Percentiles rank a stretch among this genome's conserved stretches.
Evolutionary conservation across 495 filamentous ascomycete species (phyloP).

Genomic region (Trichoderma reesei): DNA sequence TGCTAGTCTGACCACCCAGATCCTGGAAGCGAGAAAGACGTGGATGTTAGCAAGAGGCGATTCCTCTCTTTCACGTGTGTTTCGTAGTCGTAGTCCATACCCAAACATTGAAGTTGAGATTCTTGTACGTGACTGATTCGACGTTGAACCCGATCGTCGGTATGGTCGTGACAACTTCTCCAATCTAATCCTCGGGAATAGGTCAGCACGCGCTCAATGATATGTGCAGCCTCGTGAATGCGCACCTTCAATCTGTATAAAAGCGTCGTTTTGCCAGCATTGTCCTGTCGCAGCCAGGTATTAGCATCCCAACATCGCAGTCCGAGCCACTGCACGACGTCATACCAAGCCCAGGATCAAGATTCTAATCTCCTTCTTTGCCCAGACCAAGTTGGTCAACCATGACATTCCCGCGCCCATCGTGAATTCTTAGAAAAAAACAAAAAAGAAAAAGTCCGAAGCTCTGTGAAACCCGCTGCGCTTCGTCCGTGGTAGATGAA

Average conservation of each 20-base stretch:
- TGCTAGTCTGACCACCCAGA: conserved; percentile 91
- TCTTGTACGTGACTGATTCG: conserved; percentile 93
- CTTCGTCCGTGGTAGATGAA: conserved; percentile 9
- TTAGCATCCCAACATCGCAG: conserved; percentile 16
- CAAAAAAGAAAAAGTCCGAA: too few species aligned
- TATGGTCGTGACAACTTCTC: conserved; percentile 97
- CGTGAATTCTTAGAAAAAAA: conserved; percentile 17
- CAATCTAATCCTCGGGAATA: conserved; percentile 60
- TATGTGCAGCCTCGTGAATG: background rate
- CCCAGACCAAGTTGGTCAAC: conserved; percentile 64
- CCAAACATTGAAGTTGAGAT: conserved; percentile 98
- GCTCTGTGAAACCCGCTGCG: background rate
- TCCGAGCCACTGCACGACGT: background rate
- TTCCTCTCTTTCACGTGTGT: background rate
- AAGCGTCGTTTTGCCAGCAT: conserved; percentile 95
- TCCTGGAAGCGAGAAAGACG: conserved; percentile 43
- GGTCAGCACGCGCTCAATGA: background rate
- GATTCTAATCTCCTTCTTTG: conserved; percentile 96
- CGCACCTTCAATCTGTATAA: conserved; percentile 90
- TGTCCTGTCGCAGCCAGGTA: conserved; percentile 55
- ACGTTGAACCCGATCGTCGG: conserved; percentile 99
- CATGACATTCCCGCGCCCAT: conserved; percentile 82
- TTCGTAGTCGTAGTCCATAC: conserved; percentile 29
- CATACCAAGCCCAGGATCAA: conserved; percentile 88
- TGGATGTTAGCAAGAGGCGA: background rate